Evolutionary conservation across 371 early-diverging fungal genomes (phyloP), one percentile per base, ranked within the genome.

Genomic region (Actinomucor elegans): DNA sequence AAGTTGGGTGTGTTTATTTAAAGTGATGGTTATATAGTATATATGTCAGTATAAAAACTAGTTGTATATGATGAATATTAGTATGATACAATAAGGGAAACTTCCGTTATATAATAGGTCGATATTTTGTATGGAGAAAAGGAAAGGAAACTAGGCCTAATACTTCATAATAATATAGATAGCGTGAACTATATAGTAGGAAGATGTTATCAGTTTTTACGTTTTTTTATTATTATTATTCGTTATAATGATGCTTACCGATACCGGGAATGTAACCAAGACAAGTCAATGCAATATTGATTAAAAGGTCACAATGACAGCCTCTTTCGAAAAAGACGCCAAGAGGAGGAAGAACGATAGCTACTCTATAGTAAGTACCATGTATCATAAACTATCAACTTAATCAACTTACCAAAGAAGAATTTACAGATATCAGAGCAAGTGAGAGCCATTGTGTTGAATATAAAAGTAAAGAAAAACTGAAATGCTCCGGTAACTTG

Each of bases 181-280:
- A n/a, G 68, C 64, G 32, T 67, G 68, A n/a, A 67, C 66, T 65
- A n/a, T n/a, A n/a, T n/a, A 60, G 9, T 34, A 6, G 26, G 1
- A 33, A 43, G n/a, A 40, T 34, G 26, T 34, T 11, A 48, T 27
- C 11, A 15, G 15, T 34, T 12, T 20, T 17, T 17, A 12, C 26
- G 8, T 9, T 3, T 27, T 20, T n/a, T 27, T 21, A 40, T 23
- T 20, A 15, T 9, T 7, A 23, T n/a, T 9, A 20, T 20, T 33
- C n/a, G 15, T 4, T 17, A 11, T 2, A 35, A 21, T n/a, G n/a
- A n/a, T 20, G 66, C 72, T 69, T 70, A 72, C 75, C 51, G 28
- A 75, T 84, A 65, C 93, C 93, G 23, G 93, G 93, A 59, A 93
- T 81, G 59, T 81, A 89, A 29, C 93, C 93, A 24, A 93, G 79